Evolutionary conservation across 176 grass and related monocot species (phyloP).

Genomic region (Cenchrus americanus): DNA sequence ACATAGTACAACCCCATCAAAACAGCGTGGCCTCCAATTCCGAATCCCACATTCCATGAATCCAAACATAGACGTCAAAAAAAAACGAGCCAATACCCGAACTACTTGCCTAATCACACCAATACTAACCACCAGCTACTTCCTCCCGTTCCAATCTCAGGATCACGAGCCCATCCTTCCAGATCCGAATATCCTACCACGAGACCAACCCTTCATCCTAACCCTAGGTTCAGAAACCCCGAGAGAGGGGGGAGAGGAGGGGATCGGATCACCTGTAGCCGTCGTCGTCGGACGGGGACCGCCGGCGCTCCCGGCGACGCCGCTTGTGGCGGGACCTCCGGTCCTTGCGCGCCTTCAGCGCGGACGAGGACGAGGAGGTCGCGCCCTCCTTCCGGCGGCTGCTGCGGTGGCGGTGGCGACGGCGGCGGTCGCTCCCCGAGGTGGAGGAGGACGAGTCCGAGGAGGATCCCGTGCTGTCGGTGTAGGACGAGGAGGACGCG

Average conservation of each 20-base stretch:
- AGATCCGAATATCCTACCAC: not conserved
- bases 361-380: constrained; percentile 29
- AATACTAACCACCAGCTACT: not conserved
- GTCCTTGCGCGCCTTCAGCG: constrained; percentile 68
- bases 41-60: not conserved
- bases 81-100: not conserved
- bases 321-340: constrained; percentile 55
- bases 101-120: not conserved
- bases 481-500: constrained; percentile 21
- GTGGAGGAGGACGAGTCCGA: constrained; percentile 12
- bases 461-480: constrained; percentile 31
- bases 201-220: not conserved
- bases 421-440: constrained; percentile 46
- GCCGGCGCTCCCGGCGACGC: constrained; percentile 33
- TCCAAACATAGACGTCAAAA: not conserved
- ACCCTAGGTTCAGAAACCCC: constrained; percentile 23
- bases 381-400: constrained; percentile 39
- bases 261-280: constrained; percentile 40
- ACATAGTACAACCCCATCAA: not conserved
- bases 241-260: not conserved
- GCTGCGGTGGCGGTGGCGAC: constrained; percentile 24
- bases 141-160: not conserved
- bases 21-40: not conserved
- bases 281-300: constrained; percentile 44
- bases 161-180: not conserved